Base-by-base conservation (phyloP, 192 early-diverging fungal species). In the Coemansia sp. region DNA sequence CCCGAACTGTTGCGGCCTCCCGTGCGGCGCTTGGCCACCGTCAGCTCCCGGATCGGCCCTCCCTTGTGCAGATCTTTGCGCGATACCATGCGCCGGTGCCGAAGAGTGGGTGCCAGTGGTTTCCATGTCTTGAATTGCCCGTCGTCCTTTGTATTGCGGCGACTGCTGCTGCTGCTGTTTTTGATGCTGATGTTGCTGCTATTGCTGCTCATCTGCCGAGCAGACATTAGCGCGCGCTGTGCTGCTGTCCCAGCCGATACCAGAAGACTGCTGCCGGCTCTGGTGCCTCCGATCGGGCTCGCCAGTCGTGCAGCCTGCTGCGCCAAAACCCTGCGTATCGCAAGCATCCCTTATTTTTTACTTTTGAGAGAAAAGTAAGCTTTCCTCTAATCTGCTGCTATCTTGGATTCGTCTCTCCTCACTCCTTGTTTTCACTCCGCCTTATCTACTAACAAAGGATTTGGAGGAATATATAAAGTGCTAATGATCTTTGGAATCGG, bases 41-140 rank as follows among this genome's bases (percentile, higher is more conserved):
- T 92, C 54, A 98, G 84, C 32, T 87, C 79, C 47, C 88, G 85
- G n/a, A 95, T 75, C 18, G 92, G 89, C 45, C 88, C 87, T 56
- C 95, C 95, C 78, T 95, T 92, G 84, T 89, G 90, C 53, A 97
- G 87, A 71, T 96, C 90, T 67, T 94, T 92, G 65, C 91, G 90
- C 47, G 93, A 90, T 3, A 89, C 86, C 81, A 95, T 88, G 40
- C 91, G 89, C 8, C 93, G 84, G 87, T 95, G 91, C 57, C 93
- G 87, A 21, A 89, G 87, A 66, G 95, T 95, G 19, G 92, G 92
- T 7, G 95, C 89, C 6, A 94, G 86, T 1, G 92, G 88, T 77
- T 92, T 98, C 83, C 94, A 94, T 12, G 94, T 90, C 85, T 97
- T 98, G 88, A 97, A 96, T 69, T 91, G 89, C 18, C 85, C 89